Evolutionary conservation across 2,329 filamentous ascomycete species (phyloP).

Genomic region (Orbilia blumenaviensis): DNA sequence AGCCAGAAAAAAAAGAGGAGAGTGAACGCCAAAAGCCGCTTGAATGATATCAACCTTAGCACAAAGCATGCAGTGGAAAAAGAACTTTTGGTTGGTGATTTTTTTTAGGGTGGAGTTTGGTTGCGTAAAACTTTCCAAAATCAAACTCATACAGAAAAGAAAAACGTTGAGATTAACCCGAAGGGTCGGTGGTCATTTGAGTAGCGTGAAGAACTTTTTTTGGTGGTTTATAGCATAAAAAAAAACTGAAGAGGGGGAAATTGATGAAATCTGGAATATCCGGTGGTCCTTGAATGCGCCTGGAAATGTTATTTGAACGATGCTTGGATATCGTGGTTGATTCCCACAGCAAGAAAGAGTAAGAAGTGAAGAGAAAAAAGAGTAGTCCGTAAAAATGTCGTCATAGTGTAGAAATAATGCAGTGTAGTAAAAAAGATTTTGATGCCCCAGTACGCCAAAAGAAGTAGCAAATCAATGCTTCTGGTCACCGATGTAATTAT

Average conservation of each 20-base stretch:
- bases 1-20: slow-evolving; percentile 14
- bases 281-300: slow-evolving; percentile 43
- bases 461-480: slow-evolving; percentile 28
- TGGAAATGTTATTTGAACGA: slow-evolving; percentile 40
- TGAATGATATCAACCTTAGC: slow-evolving; percentile 49
- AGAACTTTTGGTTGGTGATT: slow-evolving; percentile 42
- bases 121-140: slow-evolving; percentile 51
- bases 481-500: slow-evolving; percentile 26
- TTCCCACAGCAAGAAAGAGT: slow-evolving; percentile 14
- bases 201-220: slow-evolving; percentile 43
- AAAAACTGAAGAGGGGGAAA: neutral
- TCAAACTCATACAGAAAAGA: slow-evolving; percentile 9
- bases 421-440: slow-evolving; percentile 15
- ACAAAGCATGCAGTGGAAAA: slow-evolving; percentile 34
- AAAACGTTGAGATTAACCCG: slow-evolving; percentile 19
- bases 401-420: slow-evolving; percentile 25
- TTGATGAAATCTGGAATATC: slow-evolving; percentile 21
- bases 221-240: slow-evolving; percentile 10
- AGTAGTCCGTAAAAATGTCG: slow-evolving; percentile 28
- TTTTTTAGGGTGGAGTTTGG: slow-evolving; percentile 42
- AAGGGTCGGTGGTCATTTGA: slow-evolving; percentile 5
- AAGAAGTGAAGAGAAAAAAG: neutral
- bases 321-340: slow-evolving; percentile 31
- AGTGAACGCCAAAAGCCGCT: slow-evolving; percentile 49
- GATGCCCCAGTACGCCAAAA: slow-evolving; percentile 46